phyloP scores from a whole-genome alignment of 164 flowering plant genomes.

The Chloranthus sessilifolius region DNA sequence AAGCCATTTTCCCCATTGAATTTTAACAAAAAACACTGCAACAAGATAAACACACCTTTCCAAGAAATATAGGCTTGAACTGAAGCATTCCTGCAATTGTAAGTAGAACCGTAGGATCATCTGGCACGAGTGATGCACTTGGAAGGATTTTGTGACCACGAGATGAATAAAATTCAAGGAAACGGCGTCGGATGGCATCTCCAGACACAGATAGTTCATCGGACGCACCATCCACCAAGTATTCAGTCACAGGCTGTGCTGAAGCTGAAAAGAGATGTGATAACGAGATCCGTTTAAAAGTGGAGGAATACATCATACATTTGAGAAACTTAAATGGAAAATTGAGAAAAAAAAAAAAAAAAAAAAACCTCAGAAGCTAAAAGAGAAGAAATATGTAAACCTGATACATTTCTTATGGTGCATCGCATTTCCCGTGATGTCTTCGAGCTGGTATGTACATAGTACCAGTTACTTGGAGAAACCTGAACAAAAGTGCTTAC shows the following conservation, averaged over 20 bases:
- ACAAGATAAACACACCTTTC: slow-evolving; percentile 44
- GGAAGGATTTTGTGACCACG: slow-evolving; percentile 88
- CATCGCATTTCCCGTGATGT: slow-evolving; percentile 11
- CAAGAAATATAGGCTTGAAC: slow-evolving; percentile 96
- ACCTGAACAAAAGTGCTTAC: slow-evolving; percentile 16
- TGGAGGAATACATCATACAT: slow-evolving; percentile 1
- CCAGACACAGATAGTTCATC: slow-evolving; percentile 48
- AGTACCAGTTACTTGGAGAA: slow-evolving; percentile 12
- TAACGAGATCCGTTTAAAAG: slow-evolving; percentile 5
- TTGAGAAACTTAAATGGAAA: background rate
- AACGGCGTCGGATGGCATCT: slow-evolving; percentile 67
- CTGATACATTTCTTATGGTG: slow-evolving; percentile 34
- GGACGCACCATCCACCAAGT: slow-evolving; percentile 31
- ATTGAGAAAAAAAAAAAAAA: slow-evolving; percentile 2
- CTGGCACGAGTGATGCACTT: slow-evolving; percentile 95
- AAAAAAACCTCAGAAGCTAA: background rate
- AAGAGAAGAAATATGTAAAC: slow-evolving; percentile 24
- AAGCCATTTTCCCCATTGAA: no score
- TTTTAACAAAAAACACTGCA: background rate
- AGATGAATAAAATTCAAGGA: slow-evolving; percentile 88
- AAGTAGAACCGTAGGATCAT: slow-evolving; percentile 90
- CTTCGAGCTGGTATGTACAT: slow-evolving; percentile 9
- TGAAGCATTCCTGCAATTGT: slow-evolving; percentile 99
- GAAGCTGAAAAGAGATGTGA: slow-evolving; percentile 48
- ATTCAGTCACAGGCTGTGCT: slow-evolving; percentile 45